These are phyloP conservation scores for Babesia bigemina DNA, from an alignment of 169 alveolate genomes.

Conservation along the genomic window DNA sequence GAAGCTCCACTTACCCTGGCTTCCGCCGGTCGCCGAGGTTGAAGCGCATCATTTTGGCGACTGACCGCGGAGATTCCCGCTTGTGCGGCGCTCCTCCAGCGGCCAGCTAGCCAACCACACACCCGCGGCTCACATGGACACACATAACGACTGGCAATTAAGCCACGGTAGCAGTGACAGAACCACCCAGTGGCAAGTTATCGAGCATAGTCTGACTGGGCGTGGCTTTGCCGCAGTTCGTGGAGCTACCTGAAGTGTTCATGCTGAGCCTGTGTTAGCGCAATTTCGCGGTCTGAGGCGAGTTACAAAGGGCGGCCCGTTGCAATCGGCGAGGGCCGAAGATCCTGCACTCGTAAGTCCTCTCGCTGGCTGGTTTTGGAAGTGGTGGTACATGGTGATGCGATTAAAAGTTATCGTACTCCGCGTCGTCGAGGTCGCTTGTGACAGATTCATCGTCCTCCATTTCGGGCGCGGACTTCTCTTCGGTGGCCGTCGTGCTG, in stretches of 20 bases:
- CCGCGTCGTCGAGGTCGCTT: constrained; percentile 58
- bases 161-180: background rate
- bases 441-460: constrained; percentile 27
- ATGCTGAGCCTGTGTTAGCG: background rate
- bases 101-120: background rate
- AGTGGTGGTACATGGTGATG: background rate
- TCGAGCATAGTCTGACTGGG: background rate
- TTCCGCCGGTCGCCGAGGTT: constrained; percentile 1
- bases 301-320: background rate
- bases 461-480: constrained; percentile 11
- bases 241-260: background rate
- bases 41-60: constrained; percentile 41
- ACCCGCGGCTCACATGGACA: background rate
- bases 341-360: background rate
- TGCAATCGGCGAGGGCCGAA: background rate
- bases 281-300: background rate
- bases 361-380: background rate
- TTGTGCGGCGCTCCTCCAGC: background rate
- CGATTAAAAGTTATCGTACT: constrained; percentile 53
- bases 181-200: constrained; percentile 5
- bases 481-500: background rate
- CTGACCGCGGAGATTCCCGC: background rate
- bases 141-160: background rate
- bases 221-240: background rate
- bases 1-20: constrained; percentile 6